Base-by-base conservation (phyloP, 2,329 filamentous ascomycete species). In the Berkeleyomyces basicola region DNA sequence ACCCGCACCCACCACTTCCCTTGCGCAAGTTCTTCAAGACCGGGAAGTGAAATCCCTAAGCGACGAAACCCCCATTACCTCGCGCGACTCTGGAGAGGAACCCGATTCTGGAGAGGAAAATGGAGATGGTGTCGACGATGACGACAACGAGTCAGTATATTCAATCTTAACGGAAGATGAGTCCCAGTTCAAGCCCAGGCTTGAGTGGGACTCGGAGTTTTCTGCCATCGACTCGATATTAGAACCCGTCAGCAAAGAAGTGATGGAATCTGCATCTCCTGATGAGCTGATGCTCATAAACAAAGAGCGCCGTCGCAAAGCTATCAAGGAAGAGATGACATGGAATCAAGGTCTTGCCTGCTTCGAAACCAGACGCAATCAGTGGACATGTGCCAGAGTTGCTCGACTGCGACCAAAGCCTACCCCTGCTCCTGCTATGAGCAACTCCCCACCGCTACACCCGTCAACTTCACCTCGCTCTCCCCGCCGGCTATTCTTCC, bases 321-420 rank as follows among this genome's bases (percentile, higher is more conserved):
- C 77, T 58, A 70, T 82, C 59, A 79, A 82, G 65, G 82, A 83
- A 63, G 86, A 88, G 74, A 80, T 84, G 74, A 72, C 76, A 39
- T 95, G 87, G 85, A 97, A 96, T 69, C 78, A 85, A 44, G 92
- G 92, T 0, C 72, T 96, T 63, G 81, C 84, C n/a, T 87, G 86
- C 71, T 97, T 89, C 73, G 81, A 85, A 64, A 82, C 85, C 39
- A 79, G 88, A 64, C 81, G 91, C 58, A 84, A 96, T 73, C 84
- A 83, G 5, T 97, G 92, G 92, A 92, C 90, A 0, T 86, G 87
- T 40, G 91, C 90, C 40, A 81, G 80, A 66, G 79, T 76, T 9
- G 80, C 79, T 43, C 79, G 79, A 57, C 71, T 83, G 57, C 78
- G 78, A 63, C 74, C 76, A 47, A 81, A 79, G 67, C 11, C 49